Percentiles rank a stretch among this genome's conserved stretches.
phyloP scores from a whole-genome alignment of 2,329 filamentous ascomycete genomes.

The Sporothrix variecibatus region DNA sequence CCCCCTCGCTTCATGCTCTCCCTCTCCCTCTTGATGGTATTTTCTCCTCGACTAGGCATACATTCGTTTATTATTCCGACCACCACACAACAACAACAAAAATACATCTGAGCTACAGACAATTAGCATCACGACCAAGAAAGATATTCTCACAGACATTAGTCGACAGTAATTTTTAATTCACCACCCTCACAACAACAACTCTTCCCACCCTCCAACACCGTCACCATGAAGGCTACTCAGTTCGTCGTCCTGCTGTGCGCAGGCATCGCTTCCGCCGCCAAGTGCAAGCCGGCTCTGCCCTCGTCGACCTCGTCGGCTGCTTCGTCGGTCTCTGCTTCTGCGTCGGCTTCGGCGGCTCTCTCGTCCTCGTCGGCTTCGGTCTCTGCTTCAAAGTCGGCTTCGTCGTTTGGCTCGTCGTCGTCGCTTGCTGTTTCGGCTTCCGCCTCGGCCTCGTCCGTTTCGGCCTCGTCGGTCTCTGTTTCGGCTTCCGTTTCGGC shows the following conservation, averaged over 20 bases:
- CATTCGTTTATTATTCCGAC: constrained; percentile 8
- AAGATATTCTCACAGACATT: not conserved
- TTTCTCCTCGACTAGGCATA: constrained; percentile 2
- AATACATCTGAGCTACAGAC: constrained; percentile 17
- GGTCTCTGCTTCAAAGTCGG: not conserved
- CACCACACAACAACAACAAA: not conserved
- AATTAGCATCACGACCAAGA: constrained; percentile 8
- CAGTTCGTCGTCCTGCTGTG: constrained; percentile 11
- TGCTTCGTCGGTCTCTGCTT: not conserved
- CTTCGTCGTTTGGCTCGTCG: constrained; percentile 8
- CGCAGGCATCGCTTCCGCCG: not conserved
- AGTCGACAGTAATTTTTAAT: not conserved
- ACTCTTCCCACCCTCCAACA: not conserved
- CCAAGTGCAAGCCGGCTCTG: constrained; percentile 5
- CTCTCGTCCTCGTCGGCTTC: not conserved
- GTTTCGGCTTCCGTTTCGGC: not conserved
- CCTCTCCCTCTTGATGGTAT: not conserved
- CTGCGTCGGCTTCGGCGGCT: not conserved
- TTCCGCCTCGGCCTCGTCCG: not conserved
- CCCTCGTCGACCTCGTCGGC: not conserved
- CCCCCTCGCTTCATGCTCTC: not conserved
- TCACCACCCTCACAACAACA: not conserved
- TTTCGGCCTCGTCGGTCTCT: not conserved
- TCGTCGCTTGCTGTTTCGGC: not conserved
- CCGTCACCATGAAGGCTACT: constrained; percentile 5